Conservation (phyloP, 139 green algal genomes). For the Penium margaritaceum region DNA sequence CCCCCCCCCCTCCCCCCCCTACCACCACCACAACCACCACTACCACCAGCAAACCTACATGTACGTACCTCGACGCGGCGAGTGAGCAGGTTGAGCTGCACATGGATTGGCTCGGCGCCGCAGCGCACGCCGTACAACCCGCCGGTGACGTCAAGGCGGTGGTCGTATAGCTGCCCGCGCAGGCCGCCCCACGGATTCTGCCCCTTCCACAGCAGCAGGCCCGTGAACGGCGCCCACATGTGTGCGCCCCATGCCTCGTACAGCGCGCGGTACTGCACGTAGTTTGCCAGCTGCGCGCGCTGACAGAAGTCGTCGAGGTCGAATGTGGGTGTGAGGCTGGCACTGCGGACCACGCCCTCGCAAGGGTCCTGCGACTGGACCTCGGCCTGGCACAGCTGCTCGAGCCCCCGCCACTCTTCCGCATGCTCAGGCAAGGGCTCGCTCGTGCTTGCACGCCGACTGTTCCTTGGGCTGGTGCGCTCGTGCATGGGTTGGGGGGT, state of each 20-base stretch:
- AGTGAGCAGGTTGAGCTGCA: slow-evolving; percentile 35
- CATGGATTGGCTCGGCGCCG: slow-evolving; percentile 33
- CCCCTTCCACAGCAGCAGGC: slow-evolving; percentile 50
- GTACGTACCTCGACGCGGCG: slow-evolving; percentile 35
- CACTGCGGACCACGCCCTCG: no score
- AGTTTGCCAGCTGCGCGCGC: slow-evolving; percentile 49
- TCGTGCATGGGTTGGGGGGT: no score
- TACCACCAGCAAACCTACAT: no score
- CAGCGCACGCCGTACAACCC: slow-evolving; percentile 24
- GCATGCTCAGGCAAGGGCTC: no score
- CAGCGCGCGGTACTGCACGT: slow-evolving; percentile 44
- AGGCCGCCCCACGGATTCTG: slow-evolving; percentile 49
- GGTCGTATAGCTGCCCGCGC: slow-evolving; percentile 48
- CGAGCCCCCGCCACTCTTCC: no score
- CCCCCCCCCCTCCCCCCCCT: no score
- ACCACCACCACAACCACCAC: no score
- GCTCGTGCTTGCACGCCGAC: no score
- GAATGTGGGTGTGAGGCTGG: no score
- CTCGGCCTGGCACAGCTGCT: no score
- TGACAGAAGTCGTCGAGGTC: slow-evolving; percentile 24
- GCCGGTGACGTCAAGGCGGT: slow-evolving; percentile 19
- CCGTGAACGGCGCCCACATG: slow-evolving; percentile 43
- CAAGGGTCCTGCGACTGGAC: no score
- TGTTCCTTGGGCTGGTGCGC: no score
- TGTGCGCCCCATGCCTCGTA: slow-evolving; percentile 35